Base-by-base conservation (phyloP, 106 monocot genomes). In the Dendrobium huoshanense region DNA sequence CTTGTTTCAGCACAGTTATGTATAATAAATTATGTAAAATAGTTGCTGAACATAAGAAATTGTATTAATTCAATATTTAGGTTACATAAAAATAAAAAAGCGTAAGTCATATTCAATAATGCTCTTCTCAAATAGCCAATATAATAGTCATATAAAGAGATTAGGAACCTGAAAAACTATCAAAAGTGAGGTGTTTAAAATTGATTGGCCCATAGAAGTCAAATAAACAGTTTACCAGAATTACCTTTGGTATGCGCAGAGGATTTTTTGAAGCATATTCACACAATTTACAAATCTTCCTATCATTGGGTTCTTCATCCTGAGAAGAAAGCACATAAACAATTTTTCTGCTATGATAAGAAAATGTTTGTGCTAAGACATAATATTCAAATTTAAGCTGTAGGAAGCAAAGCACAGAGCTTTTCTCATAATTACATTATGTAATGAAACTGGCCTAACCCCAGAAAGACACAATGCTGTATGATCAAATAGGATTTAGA, bases 201-300 rank as follows among this genome's bases (percentile, higher is more conserved):
- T 68, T 31, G 4, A 73, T 75, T 40, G 27, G 33, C 78, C 58
- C 18, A 41, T 58, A 18, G 22, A 56, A 78, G 56, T 48, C 75
- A 75, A 75, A 48, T 48, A 22, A 55, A 29, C 29, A 44, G 2
- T 29, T 10, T 20, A 48, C 7, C 44, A 70, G 25, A 77, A 78
- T 81, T 82, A 96, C 96, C 96, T 97, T 97, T 41, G 96, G 96
- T 11, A 94, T 90, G 29, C 96, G 88, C 78, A 94, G 25, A 77
- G 96, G 96, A 79, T 97, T 97, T 87, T 85, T 97, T 22, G 94
- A 94, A 84, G 87, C 92, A 89, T 97, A 97, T 85, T 97, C 96
- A 86, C 96, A 97, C 65, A 97, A 80, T 87, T 94, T 97, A 58
- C 86, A 65, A 18, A 97, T 94, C 83, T 94, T 97, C 74, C 94